Evolutionary conservation across 2,329 filamentous ascomycete species (phyloP), one percentile per base, ranked within the genome.

Genomic region (Coleophoma cylindrospora): DNA sequence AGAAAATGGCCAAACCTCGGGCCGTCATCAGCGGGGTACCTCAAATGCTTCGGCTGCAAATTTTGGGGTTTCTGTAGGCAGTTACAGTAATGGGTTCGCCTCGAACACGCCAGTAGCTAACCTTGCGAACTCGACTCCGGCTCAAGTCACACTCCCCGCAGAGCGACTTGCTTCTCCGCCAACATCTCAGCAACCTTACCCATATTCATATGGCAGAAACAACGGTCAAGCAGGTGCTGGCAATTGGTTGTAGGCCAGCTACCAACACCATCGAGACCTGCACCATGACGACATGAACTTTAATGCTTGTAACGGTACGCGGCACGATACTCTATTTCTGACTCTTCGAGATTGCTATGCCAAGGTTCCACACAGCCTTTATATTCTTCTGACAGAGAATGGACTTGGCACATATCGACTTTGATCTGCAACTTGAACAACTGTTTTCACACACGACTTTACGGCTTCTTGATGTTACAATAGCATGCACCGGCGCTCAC

Each of bases 221-320:
- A 53, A 56, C 45, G 53, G 54, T 36, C 60, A 64, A 45, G 43
- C 55, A 40, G 59, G 57, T n/a, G 57, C 53, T 45, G 55, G 58
- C 34, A 63, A 64, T 48, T 66, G 62, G 63, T 50, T 65, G 43
- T 65, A 58, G 62, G 44, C 46, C 44, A 37, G 27, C 43, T 38
- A n/a, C 43, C 52, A 19, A 45, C 34, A 43, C n/a, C 21, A 32
- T 19, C 43, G 27, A 41, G 40, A 27, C 19, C 19, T 51, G 53
- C 52, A 58, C 57, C 55, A 65, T 50, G 63, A 66, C 53, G 62
- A 61, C 52, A 66, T 50, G 64, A 66, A 63, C 58, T 57, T 57
- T 60, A 36, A 64, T 61, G 61, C 57, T 57, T 66, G 63, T 66
- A 66, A 66, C 57, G 63, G 63, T 66, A 66, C 63, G 59, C 61